Evolutionary conservation across 805 yeast species (phyloP), one percentile per base, ranked within the genome.

Genomic region (Teunomyces pallodes): DNA sequence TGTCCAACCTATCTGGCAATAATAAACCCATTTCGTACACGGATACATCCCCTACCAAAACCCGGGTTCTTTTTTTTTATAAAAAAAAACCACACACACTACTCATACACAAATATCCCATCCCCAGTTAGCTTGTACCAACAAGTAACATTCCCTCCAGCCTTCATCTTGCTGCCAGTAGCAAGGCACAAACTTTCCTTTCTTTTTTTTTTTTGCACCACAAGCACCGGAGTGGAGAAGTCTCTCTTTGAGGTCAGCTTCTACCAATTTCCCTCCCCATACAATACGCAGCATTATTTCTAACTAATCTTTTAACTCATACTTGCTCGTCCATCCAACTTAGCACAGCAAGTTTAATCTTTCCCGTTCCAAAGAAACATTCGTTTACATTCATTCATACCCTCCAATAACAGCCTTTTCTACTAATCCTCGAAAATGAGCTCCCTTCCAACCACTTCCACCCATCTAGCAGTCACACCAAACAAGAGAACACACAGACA

Each of bases 401-500:
- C 24, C 29, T 20, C 24, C 24, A 20, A 5, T 2, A 20, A 41
- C 14, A 26, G 13, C 43, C 29, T 16, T 16, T 9, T 12, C 12
- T 42, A 12, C 12, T 3, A 7, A 20, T 20, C 24, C 24, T 20
- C 9, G 14, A 31, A 1, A 32, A 43, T 43, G 41, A 26, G 32
- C n/a, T 43, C 46, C 5, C 40, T 43, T 26, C 46, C 46, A 12
- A 43, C 12, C 29, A 29, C 27, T 9, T 10, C 45, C 2, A 29
- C 16, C 9, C 43, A 33, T 31, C 31, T 31, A 43, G 26, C 43
- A 8, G 28, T 41, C 7, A 41, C 43, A n/a, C 43, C 43, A n/a
- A 27, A n/a, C 20, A 36, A 28, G 32, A 70, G 80, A 53, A 81
- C 83, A 1, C 96, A 90, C 66, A 80, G 87, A 40, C 96, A 90